Evolutionary conservation across 2,329 filamentous ascomycete species (phyloP).

Genomic region (Fonsecaea monophora): DNA sequence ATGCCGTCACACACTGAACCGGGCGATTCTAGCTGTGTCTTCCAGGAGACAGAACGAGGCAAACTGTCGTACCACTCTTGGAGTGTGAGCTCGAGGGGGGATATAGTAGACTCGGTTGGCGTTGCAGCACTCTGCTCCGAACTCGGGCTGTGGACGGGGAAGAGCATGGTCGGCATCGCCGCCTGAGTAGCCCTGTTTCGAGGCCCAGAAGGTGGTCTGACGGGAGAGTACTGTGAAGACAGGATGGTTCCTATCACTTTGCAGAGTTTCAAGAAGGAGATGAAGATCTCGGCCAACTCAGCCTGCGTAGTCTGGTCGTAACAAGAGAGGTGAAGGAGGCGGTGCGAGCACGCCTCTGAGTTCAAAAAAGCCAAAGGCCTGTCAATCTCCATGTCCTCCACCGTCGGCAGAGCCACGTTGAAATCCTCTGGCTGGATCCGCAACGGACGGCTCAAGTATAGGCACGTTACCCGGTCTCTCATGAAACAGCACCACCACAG

Average conservation of each 20-base stretch:
- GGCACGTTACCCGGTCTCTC: conserved; percentile 8
- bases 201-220: background rate
- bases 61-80: conserved; percentile 17
- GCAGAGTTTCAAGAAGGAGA: conserved; percentile 24
- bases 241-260: conserved; percentile 22
- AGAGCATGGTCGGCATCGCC: conserved; percentile 10
- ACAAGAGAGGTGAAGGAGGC: background rate
- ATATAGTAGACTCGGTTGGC: background rate
- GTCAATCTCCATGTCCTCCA: conserved; percentile 23
- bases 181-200: background rate
- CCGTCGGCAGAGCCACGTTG: conserved; percentile 13
- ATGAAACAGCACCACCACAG: conserved; percentile 18
- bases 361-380: background rate
- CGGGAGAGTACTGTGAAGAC: conserved; percentile 23
- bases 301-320: background rate
- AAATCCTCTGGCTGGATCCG: conserved; percentile 79
- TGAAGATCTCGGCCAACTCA: conserved; percentile 22
- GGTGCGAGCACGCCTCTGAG: background rate
- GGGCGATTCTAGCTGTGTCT: background rate
- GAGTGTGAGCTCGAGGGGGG: conserved; percentile 9
- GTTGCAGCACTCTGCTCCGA: conserved; percentile 5
- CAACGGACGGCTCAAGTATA: conserved; percentile 70
- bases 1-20: background rate
- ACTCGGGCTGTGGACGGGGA: conserved; percentile 6
- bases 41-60: conserved; percentile 2